Evolutionary conservation across 2,329 filamentous ascomycete genomes (phyloP), one percentile per base, ranked within the genome.

Genomic region (Aspergillus pseudoviridinutans): DNA sequence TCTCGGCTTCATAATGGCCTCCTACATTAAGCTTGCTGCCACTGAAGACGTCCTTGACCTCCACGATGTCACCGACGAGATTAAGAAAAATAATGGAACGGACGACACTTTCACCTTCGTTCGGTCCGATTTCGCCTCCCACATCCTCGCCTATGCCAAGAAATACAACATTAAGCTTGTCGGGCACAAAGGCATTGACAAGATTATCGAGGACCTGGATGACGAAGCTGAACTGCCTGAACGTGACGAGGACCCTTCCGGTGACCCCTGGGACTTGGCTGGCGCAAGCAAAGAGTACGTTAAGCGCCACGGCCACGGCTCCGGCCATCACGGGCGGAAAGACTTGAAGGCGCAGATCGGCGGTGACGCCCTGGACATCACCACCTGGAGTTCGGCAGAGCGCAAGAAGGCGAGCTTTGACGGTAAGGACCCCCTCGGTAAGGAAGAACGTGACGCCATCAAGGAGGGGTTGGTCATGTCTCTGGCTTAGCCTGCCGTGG

Each of bases 341-440:
- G 20, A 3, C 8, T 10, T 2, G 0, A 46, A 46, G 20, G 2
- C 20, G 8, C 8, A 9, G 3, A 0, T 79, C 20, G 77, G 77
- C 3, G 76, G 77, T 0, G 76, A 79, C 54, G 20, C 29, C 0
- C 59, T 71, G 3, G 77, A 78, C 56, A 67, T 77, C 50, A 73
- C 74, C 9, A 69, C 71, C 1, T 72, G 66, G 68, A 59, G 63
- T n/a, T 60, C 61, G 22, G 63, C 65, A 1, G 64, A 75, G 50
- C 70, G 76, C 41, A 77, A 74, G 64, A 51, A 35, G 20, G 49
- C 56, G 3, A 60, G 56, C 17, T 78, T 72, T 42, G 32, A 64
- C 4, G 62, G 66, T 1, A 77, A 74, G 58, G 76, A 79, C 50
- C 73, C 75, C 2, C 47, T 80, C 3, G 32, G 50, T 2, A 69